Evolutionary conservation across 768 basidiomycete genomes (phyloP).

Genomic region (Xanthoconium purpureum): DNA sequence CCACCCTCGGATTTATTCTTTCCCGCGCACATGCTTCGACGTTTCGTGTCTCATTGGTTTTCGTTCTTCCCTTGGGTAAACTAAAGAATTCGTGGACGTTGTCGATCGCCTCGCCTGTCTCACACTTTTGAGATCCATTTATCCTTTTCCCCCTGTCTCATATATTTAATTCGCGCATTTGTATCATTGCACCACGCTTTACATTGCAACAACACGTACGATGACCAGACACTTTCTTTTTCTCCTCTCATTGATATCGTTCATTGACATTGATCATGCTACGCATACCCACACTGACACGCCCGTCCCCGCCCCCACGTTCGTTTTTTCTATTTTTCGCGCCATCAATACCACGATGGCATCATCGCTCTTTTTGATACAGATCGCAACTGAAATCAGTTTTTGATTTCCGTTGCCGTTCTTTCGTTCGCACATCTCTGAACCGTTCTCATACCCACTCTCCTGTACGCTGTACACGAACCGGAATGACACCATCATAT

Average conservation of each 20-base stretch:
- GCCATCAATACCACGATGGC: background rate
- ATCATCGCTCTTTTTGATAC: background rate
- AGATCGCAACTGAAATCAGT: background rate
- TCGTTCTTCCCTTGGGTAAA: conserved; percentile 2
- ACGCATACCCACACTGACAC: conserved; percentile 2
- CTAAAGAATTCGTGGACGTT: conserved; percentile 13
- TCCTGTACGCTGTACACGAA: no score
- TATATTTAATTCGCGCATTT: conserved; percentile 30
- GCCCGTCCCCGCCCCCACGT: background rate
- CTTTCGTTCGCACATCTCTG: no score
- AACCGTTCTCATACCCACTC: no score
- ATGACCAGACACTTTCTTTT: background rate
- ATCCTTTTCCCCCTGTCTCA: conserved; percentile 13
- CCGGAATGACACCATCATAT: no score
- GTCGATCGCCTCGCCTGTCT: conserved; percentile 2
- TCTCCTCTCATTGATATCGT: background rate
- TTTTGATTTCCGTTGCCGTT: no score
- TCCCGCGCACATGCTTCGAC: conserved; percentile 11
- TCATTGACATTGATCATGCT: background rate
- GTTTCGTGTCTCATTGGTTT: conserved; percentile 4
- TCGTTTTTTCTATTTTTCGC: conserved; percentile 3
- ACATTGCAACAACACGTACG: background rate
- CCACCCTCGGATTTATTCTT: background rate
- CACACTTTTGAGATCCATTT: background rate
- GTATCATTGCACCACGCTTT: conserved; percentile 20